phyloP scores from a whole-genome alignment of 345 rosid species.

The Acer saccharum region DNA sequence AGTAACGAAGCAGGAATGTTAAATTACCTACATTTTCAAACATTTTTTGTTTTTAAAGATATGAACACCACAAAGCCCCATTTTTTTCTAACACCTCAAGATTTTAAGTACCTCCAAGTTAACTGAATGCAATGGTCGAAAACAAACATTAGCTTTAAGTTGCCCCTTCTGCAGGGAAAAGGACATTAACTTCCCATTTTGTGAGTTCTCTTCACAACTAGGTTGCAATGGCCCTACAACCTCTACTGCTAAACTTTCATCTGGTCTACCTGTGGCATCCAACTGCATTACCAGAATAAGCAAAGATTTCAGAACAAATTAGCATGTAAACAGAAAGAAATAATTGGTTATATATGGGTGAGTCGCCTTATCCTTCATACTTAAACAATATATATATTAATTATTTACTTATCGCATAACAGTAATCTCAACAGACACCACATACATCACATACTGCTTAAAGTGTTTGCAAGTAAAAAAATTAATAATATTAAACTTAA shows the following conservation, averaged over 20 bases:
- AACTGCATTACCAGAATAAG: constrained; percentile 55
- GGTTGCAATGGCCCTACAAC: constrained; percentile 66
- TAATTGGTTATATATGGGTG: constrained; percentile 3
- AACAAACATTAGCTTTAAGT: constrained; percentile 75
- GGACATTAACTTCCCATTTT: constrained; percentile 71
- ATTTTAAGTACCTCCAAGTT: constrained; percentile 72
- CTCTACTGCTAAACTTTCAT: constrained; percentile 87
- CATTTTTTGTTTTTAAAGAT: background rate
- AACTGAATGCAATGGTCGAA: constrained; percentile 76
- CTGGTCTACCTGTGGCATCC: constrained; percentile 88
- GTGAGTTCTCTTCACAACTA: constrained; percentile 51
- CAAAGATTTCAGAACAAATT: constrained; percentile 17
- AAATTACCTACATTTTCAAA: constrained; percentile 8
- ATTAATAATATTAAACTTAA: constrained; percentile 2
- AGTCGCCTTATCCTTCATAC: background rate
- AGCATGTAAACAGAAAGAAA: constrained; percentile 7
- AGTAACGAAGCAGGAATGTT: constrained; percentile 20
- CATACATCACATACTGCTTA: background rate
- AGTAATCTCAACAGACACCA: background rate
- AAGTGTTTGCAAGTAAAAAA: background rate
- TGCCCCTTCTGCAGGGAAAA: constrained; percentile 93
- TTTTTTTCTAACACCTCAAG: constrained; percentile 1
- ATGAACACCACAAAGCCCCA: constrained; percentile 8
- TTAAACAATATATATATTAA: background rate
- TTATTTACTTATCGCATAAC: background rate